phyloP scores from a whole-genome alignment of 805 yeast species.

The Vanderwaltozyma polyspora region DNA sequence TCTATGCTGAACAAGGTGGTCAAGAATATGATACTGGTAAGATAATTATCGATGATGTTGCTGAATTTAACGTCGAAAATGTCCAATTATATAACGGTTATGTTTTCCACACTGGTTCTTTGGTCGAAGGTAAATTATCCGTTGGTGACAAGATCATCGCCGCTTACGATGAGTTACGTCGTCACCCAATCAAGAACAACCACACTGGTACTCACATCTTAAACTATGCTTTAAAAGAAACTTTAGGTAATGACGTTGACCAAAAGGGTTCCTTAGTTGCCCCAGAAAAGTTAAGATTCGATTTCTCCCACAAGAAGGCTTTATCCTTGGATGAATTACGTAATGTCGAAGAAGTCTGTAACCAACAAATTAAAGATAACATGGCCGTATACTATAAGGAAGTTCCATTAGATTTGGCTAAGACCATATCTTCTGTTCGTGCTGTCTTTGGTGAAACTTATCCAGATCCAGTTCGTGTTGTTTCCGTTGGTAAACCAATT shows the following conservation, averaged over 20 bases:
- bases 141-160: conserved; percentile 69
- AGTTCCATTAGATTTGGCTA: conserved; percentile 64
- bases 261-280: conserved; percentile 97
- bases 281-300: conserved; percentile 90
- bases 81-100: conserved; percentile 92
- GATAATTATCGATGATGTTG: conserved; percentile 73
- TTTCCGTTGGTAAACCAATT: conserved; percentile 85
- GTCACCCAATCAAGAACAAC: conserved; percentile 94
- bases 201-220: conserved; percentile 97
- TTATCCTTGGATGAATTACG: conserved; percentile 59
- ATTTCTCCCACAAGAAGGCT: conserved; percentile 87
- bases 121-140: conserved; percentile 63
- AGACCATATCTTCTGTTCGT: conserved; percentile 71
- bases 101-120: conserved; percentile 84
- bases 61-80: conserved; percentile 83
- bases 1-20: conserved; percentile 99
- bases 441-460: conserved; percentile 98
- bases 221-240: conserved; percentile 78
- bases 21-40: conserved; percentile 95
- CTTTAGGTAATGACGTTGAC: conserved; percentile 77
- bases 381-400: conserved; percentile 71
- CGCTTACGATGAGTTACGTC: conserved; percentile 81
- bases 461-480: conserved; percentile 98
- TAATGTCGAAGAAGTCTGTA: conserved; percentile 64
- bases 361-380: conserved; percentile 60